phyloP scores from a whole-genome alignment of 2,329 filamentous ascomycete genomes.

The Beauveria sp. region DNA sequence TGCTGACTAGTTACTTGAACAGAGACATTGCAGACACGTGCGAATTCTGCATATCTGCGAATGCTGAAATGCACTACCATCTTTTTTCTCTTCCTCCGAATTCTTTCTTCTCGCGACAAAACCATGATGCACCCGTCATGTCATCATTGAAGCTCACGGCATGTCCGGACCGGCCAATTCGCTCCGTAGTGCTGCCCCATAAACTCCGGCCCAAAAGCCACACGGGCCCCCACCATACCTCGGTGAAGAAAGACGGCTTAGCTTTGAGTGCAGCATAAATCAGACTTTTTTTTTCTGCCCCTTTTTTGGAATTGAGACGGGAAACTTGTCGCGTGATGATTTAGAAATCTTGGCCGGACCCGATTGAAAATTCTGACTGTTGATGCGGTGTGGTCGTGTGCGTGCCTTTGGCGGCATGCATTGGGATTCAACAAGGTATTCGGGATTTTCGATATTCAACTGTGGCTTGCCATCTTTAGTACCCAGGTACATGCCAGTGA shows the following conservation, averaged over 20 bases:
- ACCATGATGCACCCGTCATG: background rate
- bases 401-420: background rate
- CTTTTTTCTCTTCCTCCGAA: no score
- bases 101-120: no score
- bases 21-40: no score
- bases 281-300: background rate
- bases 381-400: background rate
- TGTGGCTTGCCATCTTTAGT: background rate
- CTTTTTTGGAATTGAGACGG: background rate
- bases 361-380: no score
- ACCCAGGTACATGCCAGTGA: background rate
- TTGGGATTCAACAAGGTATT: background rate
- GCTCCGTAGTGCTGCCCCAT: no score
- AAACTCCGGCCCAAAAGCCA: background rate
- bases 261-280: background rate
- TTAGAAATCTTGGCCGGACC: background rate
- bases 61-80: no score
- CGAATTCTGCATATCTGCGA: no score
- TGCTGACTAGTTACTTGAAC: no score
- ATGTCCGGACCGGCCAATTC: background rate
- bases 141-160: no score
- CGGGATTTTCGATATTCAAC: no score
- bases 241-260: slow-evolving; percentile 7
- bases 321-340: slow-evolving; percentile 10
- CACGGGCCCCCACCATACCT: background rate